Conservation (phyloP, 2,329 filamentous ascomycete genomes). For the Sarocladium strictum region DNA sequence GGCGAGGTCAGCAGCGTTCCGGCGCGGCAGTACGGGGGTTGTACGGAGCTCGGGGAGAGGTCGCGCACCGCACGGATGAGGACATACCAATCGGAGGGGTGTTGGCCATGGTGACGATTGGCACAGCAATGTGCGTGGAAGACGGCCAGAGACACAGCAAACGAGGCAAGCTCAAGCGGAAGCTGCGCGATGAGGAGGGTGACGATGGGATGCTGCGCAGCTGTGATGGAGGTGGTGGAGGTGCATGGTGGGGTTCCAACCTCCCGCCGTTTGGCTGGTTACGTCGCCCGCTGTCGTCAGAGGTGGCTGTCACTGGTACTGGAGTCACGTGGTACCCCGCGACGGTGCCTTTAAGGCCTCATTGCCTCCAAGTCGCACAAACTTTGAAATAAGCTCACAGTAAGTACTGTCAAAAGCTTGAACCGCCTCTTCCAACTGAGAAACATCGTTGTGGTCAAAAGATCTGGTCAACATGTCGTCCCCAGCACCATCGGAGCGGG, state of each 20-base stretch:
- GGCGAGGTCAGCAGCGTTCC: conserved; percentile 16
- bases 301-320: conserved; percentile 17
- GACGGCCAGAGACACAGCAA: background rate
- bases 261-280: conserved; percentile 20
- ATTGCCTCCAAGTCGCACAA: background rate
- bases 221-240: conserved; percentile 11
- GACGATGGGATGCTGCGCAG: conserved; percentile 10
- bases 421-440: too few relatives aligned
- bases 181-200: conserved; percentile 7
- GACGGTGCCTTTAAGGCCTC: conserved; percentile 5
- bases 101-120: conserved; percentile 39
- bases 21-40: conserved; percentile 13
- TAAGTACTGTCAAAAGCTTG: too few relatives aligned
- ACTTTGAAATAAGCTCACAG: background rate
- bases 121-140: background rate
- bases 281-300: conserved; percentile 26
- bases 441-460: too few relatives aligned
- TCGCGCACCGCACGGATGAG: conserved; percentile 10
- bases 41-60: background rate
- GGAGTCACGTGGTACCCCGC: conserved; percentile 34
- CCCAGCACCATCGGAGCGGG: conserved; percentile 7
- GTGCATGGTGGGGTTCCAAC: conserved; percentile 29
- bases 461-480: background rate
- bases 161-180: background rate
- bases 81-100: conserved; percentile 49